Base-by-base conservation (phyloP, 192 early-diverging fungal genomes). In the Umbelopsis ramanniana region DNA sequence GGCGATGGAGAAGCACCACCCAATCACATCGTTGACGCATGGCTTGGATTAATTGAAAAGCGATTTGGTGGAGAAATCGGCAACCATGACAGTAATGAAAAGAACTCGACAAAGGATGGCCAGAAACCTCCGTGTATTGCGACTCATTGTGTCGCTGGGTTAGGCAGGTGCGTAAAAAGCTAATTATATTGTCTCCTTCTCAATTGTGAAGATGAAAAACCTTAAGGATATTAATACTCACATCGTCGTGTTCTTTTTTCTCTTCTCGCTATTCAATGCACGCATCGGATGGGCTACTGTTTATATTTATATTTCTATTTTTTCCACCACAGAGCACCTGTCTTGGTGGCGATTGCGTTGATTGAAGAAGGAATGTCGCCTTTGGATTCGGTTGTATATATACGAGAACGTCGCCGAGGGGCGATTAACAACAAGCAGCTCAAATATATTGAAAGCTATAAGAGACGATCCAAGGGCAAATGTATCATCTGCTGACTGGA, bases 281-380 rank as follows among this genome's bases (percentile, higher is more conserved):
- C 29, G 29, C 7, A 29, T 14, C 40, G 40, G 11, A 47, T 24
- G 33, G 21, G 46, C 46, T 48, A 15, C 15, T 43, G 26, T 29
- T 70, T 55, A 21, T 54, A 24, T 43, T 43, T 43, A 43, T 15
- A 4, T 50, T n/a, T 50, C 48, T 21, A 40, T 71, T 46, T 11
- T 53, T 46, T 46, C 45, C 6, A 23, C 17, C 0, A 52, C 67
- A 87, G 86, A 52, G 86, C 86, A 6, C 88, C 88, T 15, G 81
- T 92, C 7, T 66, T 92, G 40, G 91, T 95, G 14, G 92, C 92
- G 1, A 90, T 95, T 75, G 91, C 93, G 9, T 77, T 95, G 46
- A 90, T 95, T 54, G 93, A 95, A 72, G 85, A 88, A 60, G 93
- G 93, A 19, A 89, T 95, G 88, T 74, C 84, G 4, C 84, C 91